phyloP scores from a whole-genome alignment of 495 filamentous ascomycete genomes.

The Friedmanniomyces endolithicus region DNA sequence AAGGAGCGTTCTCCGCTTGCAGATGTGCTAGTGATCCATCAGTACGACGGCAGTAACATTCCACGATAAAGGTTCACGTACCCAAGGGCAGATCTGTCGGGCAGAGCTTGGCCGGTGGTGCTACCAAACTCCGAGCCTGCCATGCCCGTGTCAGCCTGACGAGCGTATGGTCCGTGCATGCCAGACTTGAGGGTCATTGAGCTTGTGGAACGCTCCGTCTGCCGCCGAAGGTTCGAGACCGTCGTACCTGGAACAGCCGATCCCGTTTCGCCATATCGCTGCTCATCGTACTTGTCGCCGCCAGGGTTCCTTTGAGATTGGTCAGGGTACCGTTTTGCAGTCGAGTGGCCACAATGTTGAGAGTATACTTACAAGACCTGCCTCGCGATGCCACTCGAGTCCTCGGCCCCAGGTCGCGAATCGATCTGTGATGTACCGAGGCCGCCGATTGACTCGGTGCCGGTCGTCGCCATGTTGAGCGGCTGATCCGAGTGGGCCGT shows the following conservation, averaged over 20 bases:
- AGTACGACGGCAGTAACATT: neutral
- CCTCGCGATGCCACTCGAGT: neutral
- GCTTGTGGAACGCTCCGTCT: conserved; percentile 10
- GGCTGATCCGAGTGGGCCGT: neutral
- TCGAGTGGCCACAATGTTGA: neutral
- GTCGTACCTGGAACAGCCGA: conserved; percentile 3
- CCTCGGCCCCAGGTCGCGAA: neutral
- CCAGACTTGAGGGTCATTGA: conserved; percentile 28
- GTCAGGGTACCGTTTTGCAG: neutral
- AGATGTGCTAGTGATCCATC: neutral
- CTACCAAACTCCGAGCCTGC: neutral
- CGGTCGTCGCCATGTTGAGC: neutral
- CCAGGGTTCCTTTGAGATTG: conserved; percentile 1
- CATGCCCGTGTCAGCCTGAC: conserved; percentile 7
- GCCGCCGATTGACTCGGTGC: neutral
- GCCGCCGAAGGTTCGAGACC: neutral
- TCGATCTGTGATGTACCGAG: neutral
- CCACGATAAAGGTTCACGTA: neutral
- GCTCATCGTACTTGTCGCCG: conserved; percentile 6
- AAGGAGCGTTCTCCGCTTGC: neutral
- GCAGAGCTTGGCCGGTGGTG: neutral
- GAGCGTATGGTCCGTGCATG: conserved; percentile 18
- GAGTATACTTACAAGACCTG: conserved; percentile 1
- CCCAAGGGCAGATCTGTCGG: neutral
- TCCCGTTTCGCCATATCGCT: neutral